Evolutionary conservation across 208 protist species (phyloP).

Genomic region (Acanthamoeba culbertsoni): DNA sequence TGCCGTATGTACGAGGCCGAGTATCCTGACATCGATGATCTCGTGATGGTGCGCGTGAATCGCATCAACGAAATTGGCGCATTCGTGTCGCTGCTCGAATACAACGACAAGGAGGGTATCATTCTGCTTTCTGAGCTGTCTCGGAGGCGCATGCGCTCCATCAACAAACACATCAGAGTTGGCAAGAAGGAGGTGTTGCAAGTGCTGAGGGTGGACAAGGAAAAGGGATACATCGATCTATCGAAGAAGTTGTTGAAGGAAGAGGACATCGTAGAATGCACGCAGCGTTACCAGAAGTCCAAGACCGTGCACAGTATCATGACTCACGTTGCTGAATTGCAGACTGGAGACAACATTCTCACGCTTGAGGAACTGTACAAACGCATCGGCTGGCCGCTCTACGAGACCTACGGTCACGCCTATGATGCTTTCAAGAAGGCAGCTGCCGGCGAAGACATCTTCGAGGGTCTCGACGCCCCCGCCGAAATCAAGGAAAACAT

Average conservation of each 20-base stretch:
- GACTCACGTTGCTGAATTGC: slow-evolving; percentile 90
- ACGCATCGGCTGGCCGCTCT: slow-evolving; percentile 88
- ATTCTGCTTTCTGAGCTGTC: slow-evolving; percentile 98
- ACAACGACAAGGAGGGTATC: slow-evolving; percentile 98
- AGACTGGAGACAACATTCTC: slow-evolving; percentile 8
- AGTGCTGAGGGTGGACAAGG: slow-evolving; percentile 98
- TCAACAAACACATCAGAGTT: slow-evolving; percentile 98
- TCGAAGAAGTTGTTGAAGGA: slow-evolving; percentile 30
- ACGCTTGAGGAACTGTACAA: slow-evolving; percentile 84
- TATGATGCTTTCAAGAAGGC: slow-evolving; percentile 88
- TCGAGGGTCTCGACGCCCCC: slow-evolving; percentile 15
- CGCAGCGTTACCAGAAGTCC: not conserved
- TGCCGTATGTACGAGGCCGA: slow-evolving; percentile 92
- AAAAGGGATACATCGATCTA: slow-evolving; percentile 85
- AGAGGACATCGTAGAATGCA: slow-evolving; percentile 52
- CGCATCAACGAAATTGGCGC: slow-evolving; percentile 92
- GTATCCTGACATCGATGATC: slow-evolving; percentile 94
- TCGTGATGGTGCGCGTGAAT: slow-evolving; percentile 96
- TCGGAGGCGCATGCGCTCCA: slow-evolving; percentile 95
- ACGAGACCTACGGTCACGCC: slow-evolving; percentile 86
- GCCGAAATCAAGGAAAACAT: slow-evolving; percentile 70
- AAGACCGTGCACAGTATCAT: slow-evolving; percentile 93
- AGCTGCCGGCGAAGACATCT: slow-evolving; percentile 27
- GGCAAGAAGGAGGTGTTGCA: slow-evolving; percentile 94
- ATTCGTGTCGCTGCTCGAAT: slow-evolving; percentile 94